Base-by-base conservation (phyloP, 2,329 filamentous ascomycete genomes). In the Neophaeococcomyces aloes region DNA sequence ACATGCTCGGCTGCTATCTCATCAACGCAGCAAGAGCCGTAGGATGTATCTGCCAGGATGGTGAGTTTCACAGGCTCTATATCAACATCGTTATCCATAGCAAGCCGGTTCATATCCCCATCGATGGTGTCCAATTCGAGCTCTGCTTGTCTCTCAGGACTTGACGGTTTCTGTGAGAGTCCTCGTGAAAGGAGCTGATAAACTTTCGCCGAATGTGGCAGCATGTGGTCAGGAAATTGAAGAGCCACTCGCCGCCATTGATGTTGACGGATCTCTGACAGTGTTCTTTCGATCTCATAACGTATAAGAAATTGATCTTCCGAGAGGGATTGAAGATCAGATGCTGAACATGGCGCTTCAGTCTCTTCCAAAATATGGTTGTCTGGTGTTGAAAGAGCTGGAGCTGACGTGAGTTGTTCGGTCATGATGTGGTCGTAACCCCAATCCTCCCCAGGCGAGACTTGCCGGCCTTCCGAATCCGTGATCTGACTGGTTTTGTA, bases 211-310 rank as follows among this genome's bases (percentile, higher is more conserved):
- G 85, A 86, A 70, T 98, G 87, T 1, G 76, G 71, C 1, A 98
- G 74, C 86, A 96, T 94, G 21, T 81, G 74, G 65, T 98, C 91
- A 0, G 91, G 89, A 55, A 98, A 96, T 60, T 98, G 91, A n/a
- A 98, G 67, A 1, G 87, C 91, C 25, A 98, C 76, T 39, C 83
- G 76, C 49, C 67, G 75, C 75, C 86, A 94, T 61, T 72, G 72
- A 33, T 78, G 82, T 4, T 70, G 64, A n/a, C 71, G 70, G 36
- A 98, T 83, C 62, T 94, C 85, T 29, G 67, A 63, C 38, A 86
- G 75, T 0, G 91, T 95, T 45, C 85, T 76, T 47, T 75, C 72
- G 52, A 95, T 81, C 64, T 98, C 91, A 67, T 96, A 98, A 38
- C 83, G 81, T 31, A 79, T 66, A 44, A 69, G 67, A 23, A 96